Base-by-base conservation (phyloP, 2,329 filamentous ascomycete genomes). In the Paraconiothyrium brasiliense region DNA sequence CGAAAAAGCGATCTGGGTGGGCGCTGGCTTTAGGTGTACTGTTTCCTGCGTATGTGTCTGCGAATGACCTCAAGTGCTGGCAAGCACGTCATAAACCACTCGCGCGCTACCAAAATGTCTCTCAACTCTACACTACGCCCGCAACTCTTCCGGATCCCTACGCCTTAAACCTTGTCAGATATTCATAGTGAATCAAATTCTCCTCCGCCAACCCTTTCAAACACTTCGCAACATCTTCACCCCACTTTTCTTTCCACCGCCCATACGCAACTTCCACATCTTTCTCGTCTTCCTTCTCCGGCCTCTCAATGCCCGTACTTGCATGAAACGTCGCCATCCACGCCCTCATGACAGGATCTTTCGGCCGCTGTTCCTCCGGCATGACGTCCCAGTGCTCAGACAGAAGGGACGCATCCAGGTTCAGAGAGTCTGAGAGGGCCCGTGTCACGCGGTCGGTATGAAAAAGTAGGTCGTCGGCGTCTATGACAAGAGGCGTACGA, bases 281-380 rank as follows among this genome's bases (percentile, higher is more conserved):
- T 16, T 44, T 44, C 16, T 9, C 49, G 27, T 48, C 46, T 13
- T 27, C 46, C 13, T 30, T 30, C 9, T 27, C 46, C 13, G 46
- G 46, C 27, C 27, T 16, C 46, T 48, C 27, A 48, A 22, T 51
- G n/a, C 9, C 27, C 9, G 30, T 24, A 20, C 49, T 51, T 14
- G 41, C 30, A 51, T 35, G 49, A 20, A 51, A 32, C 6, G 30
- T 51, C 30, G 9, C 16, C 49, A 51, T 34, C 13, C 16, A 44
- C 41, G 41, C 41, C 20, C 41, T n/a, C 41, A 37, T 37, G 8
- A 37, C 8, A 44, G 24, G 22, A 30, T 49, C 4, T 16, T 14
- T 49, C 8, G 22, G 47, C 22, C 22, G 24, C 47, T 49, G 24
- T 7, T 49, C 47, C 47, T 49, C 47, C 24, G 47, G 47, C 47